Conservation (phyloP, 2,329 filamentous ascomycete genomes). For the Trichophyton simii region DNA sequence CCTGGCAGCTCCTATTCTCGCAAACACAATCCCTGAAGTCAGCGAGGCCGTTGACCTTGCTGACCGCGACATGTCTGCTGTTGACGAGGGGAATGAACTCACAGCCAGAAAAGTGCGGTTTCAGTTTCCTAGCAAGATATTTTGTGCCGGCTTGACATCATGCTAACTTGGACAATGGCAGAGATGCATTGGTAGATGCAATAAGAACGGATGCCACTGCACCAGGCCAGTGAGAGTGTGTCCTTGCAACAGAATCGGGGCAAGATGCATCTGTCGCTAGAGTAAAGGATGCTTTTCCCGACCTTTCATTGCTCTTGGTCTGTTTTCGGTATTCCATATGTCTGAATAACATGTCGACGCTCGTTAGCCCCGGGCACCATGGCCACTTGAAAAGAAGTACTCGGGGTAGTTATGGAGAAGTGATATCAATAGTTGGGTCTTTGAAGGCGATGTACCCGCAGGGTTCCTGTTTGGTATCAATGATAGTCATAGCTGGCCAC, state of each 20-base stretch:
- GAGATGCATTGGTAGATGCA: background rate
- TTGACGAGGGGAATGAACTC: background rate
- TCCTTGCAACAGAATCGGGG: background rate
- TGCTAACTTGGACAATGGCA: background rate
- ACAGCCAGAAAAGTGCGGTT: background rate
- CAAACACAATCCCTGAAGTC: background rate
- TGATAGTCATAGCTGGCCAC: no score
- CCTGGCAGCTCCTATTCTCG: background rate
- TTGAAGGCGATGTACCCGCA: no score
- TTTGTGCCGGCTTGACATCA: background rate
- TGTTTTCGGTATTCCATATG: background rate
- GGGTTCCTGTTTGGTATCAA: no score
- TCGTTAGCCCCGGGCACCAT: background rate
- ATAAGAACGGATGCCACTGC: background rate
- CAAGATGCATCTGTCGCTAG: background rate
- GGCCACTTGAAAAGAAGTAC: background rate
- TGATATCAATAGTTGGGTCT: no score
- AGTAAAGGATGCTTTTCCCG: background rate
- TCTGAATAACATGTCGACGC: background rate
- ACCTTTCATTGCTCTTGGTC: background rate
- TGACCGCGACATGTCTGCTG: background rate
- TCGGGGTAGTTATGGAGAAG: background rate
- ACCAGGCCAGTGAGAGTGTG: background rate
- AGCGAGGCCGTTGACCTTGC: background rate
- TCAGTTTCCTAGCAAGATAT: background rate